Base-by-base conservation (phyloP, 352 stramenopile genomes). In the Phytophthora aleatoria region DNA sequence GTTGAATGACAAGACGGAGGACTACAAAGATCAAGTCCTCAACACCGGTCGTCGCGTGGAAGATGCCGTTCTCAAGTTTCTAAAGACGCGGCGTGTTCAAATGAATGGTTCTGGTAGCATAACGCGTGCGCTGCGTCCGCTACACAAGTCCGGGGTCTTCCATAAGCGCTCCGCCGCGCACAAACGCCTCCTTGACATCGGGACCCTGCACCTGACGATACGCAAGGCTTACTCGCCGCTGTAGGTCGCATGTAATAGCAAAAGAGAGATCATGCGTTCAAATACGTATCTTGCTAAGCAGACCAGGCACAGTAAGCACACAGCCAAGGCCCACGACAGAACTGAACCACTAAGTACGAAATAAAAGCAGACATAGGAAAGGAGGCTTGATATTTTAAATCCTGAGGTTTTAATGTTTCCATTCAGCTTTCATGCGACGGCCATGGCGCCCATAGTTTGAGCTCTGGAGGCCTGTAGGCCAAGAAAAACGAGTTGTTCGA, bases 171-270 rank as follows among this genome's bases (percentile, higher is more conserved):
- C 61, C 11, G 5, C 26, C 20, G 60, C 43, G 0, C 57, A 69
- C 41, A 63, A 57, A n/a, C 38, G 10, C 3, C 53, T 50, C 0
- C 31, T 63, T 5, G 47, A 30, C 12, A 51, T 56, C n/a, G 54
- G 41, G 45, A 61, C 11, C 47, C 48, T 44, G 53, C 61, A n/a
- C 57, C 41, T 54, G 12, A 26, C 3, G 49, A 50, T 3, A 58
- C 47, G 1, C 39, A 64, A 47, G 48, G 49, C 41, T 54, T 65
- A 8, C 8, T 58, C 2, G 33, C 38, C 6, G 12, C 41, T 8
- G 39, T 9, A 16, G 35, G 12, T 36, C 20, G 20, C 20, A 20
- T 20, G 20, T 0, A 20, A 20, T 20, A 20, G 20, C 20, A 0
- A 20, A 20, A 20, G 20, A 20, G 0, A 20, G 20, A 20, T 20